Evolutionary conservation across 1,284 basidiomycete genomes (phyloP), one percentile per base, ranked within the genome.

Genomic region (Ustanciosporium gigantosporum): DNA sequence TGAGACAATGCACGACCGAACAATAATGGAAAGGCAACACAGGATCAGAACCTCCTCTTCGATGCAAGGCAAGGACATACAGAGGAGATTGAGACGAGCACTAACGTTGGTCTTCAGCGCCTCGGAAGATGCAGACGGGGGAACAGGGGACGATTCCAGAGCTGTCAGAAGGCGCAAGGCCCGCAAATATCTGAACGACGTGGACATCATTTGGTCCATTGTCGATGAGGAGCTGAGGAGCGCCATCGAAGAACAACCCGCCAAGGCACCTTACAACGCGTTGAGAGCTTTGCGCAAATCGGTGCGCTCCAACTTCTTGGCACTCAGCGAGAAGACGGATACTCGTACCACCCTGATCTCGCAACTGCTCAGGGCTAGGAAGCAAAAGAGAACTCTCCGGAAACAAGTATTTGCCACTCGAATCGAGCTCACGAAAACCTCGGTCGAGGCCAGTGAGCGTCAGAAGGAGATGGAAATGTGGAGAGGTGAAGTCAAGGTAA

Each of bases 191-290:
- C 61, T 65, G 38, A 65, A 65, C 51, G 61, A 65, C 36, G 53
- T 59, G 19, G 61, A 65, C 45, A 50, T 65, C 19, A 51, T 65
- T 37, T 65, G 61, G 61, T 50, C 50, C 27, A 41, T 58, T 14
- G 55, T 65, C 35, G 61, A 65, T 20, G 61, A 65, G 9, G 61
- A 65, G 19, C 47, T 65, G 13, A 40, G 56, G 5, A 41, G 31
- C 14, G 46, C 61, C 11, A 58, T 58, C 46, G 56, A 65, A 16
- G 55, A 52, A 37, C 61, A 65, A 37, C 50, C 61, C 17, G 50
- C 55, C 25, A 58, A 65, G 40, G 50, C 56, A 5, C 51, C 55
- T n/a, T 50, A 55, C 40, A 23, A 50, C 3, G 61, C 61, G 15
- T 46, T 65, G 31, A 65, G 59, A 20, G 20, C 61, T 19, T 17